These are phyloP conservation scores for Pseudoscleropodium purum DNA, from an alignment of 225 moss, liverwort and hornwort species.

Conservation along the genomic window DNA sequence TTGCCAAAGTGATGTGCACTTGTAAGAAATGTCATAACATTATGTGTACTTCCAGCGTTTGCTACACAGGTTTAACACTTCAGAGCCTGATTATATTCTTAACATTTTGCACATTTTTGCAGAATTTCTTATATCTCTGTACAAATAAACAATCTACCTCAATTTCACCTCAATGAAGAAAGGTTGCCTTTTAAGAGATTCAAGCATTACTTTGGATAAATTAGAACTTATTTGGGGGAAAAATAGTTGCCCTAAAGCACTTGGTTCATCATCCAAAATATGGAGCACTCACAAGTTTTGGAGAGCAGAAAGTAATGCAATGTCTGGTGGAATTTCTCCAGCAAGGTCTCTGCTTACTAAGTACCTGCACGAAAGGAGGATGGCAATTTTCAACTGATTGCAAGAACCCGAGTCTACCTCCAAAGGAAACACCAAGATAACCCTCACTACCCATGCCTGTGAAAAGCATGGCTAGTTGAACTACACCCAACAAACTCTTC, in stretches of 20 bases:
- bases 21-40: not conserved
- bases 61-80: not conserved
- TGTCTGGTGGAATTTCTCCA: slow-evolving; percentile 7
- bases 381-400: not conserved
- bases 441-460: not conserved
- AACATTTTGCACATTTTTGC: not conserved
- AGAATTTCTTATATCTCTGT: not conserved
- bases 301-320: slow-evolving; percentile 18
- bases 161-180: not conserved
- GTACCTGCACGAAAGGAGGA: not conserved
- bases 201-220: not conserved
- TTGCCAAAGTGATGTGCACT: not conserved
- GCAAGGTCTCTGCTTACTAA: not conserved
- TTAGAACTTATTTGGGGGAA: not conserved
- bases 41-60: not conserved
- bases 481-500: not conserved
- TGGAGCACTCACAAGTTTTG: slow-evolving; percentile 2
- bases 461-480: not conserved
- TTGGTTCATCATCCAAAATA: not conserved
- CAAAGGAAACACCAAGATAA: not conserved
- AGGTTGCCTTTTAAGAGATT: not conserved
- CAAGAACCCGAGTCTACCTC: not conserved
- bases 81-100: not conserved
- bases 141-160: no score
- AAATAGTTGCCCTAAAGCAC: not conserved